Evolutionary conservation across 495 filamentous ascomycete species (phyloP), one percentile per base, ranked within the genome.

Genomic region (Hamigera avellanea): DNA sequence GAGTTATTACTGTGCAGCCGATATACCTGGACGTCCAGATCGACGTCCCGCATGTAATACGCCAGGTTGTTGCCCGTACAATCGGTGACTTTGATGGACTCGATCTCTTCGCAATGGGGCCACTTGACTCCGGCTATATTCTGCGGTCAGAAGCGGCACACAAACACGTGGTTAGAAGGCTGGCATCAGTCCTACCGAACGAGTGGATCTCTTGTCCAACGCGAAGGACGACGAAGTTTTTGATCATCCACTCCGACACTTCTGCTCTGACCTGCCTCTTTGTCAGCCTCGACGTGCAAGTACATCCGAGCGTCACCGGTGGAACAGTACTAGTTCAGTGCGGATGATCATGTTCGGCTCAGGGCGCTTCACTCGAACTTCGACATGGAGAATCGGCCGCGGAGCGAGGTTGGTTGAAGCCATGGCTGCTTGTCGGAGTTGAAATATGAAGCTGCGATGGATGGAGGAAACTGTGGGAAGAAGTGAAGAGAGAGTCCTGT

Each of bases 331-430:
- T 28, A 47, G 23, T 13, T 50, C 48, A 18, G 48, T 51, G 5
- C 42, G 44, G 30, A 45, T 18, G 18, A 48, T 44, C 16, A 51
- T 36, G 34, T 39, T 40, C 13, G 45, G 32, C 14, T 29, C 18
- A 19, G 33, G 44, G 40, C 23, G 36, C 25, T 44, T 46, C 8
- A 48, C 40, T 12, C 45, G 48, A 31, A 35, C 48, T 33, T 54
- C 50, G 26, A 54, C 32, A 21, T 54, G 51, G 8, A 54, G 41
- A 18, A 44, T 29, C 16, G 51, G 45, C 33, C 40, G 34, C 19
- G 33, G 44, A 16, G 23, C 21, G 28, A 30, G 23, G 9, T 46
- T 37, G 27, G 21, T 41, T 7, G 31, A 12, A 9, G 30, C 10
- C 30, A 32, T 32, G 30, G n/a, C n/a, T 6, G 27, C 6, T 32